phyloP scores from a whole-genome alignment of 768 basidiomycete genomes.

The Hypholoma fasciculare region DNA sequence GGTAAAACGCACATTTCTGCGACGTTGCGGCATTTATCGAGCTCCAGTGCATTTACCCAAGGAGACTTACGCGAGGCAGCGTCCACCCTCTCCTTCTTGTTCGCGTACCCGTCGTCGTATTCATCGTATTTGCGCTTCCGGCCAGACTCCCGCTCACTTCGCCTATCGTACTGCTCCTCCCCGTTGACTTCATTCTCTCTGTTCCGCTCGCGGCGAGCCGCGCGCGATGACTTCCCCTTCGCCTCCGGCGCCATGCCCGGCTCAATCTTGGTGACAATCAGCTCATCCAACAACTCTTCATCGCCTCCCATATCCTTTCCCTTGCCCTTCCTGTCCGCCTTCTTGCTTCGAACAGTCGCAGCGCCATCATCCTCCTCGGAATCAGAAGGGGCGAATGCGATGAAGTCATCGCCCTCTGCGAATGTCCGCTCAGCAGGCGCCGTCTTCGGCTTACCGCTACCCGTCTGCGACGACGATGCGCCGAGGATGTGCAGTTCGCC shows the following conservation, averaged over 20 bases:
- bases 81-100: constrained; percentile 52
- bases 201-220: constrained; percentile 40
- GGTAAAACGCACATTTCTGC: constrained; percentile 70
- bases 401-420: constrained; percentile 32
- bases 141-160: constrained; percentile 8
- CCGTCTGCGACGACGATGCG: neutral
- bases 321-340: constrained; percentile 18
- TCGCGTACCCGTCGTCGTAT: constrained; percentile 37
- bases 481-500: neutral
- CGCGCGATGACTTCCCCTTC: neutral
- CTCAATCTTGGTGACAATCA: constrained; percentile 1
- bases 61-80: constrained; percentile 59
- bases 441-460: neutral
- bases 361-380: constrained; percentile 17
- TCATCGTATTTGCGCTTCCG: constrained; percentile 21
- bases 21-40: constrained; percentile 73
- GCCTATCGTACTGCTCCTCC: constrained; percentile 18
- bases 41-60: constrained; percentile 73
- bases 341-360: constrained; percentile 1
- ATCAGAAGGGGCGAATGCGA: constrained; percentile 22
- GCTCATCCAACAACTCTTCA: neutral
- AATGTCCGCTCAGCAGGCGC: constrained; percentile 17
- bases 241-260: constrained; percentile 2
- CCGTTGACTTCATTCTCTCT: constrained; percentile 28
- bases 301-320: constrained; percentile 11